Base-by-base conservation (phyloP, 257 asterid genomes). In the Fraxinus excelsior region DNA sequence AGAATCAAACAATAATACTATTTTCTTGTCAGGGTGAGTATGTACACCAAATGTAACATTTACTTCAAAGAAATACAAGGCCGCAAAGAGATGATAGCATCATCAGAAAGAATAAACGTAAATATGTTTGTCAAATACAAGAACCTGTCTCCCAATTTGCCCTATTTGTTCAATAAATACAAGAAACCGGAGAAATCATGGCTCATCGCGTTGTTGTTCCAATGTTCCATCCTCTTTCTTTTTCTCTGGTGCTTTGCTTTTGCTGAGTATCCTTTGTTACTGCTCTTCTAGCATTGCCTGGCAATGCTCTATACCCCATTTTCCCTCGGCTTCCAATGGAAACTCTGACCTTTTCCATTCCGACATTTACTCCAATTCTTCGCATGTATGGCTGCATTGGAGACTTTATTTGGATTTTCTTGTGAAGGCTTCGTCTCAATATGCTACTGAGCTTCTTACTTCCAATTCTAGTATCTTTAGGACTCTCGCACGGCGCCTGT, bases 211-310 rank as follows among this genome's bases (percentile, higher is more conserved):
- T 82, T n/a, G n/a, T n/a, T 19, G 93, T 82, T 80, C 97, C 97
- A 71, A 79, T 89, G 60, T 90, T 90, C 97, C 99, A 96, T 13
- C 99, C 96, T 83, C 94, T 87, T 77, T 92, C 97, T 81, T 94
- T 94, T 58, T 89, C 98, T 71, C 82, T 89, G 21, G 87, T 91
- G 80, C 78, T 91, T 76, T 81, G 90, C 80, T 90, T 88, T 82
- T 75, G 91, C 80, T 83, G 92, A 26, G 85, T 85, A 56, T 90
- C 94, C 83, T 78, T 90, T 10, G 87, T 67, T 5, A 81, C 85
- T 58, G 80, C 91, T 83, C 92, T 88, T 86, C 91, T 89, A 60
- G 94, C 92, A 84, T 72, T 87, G 19, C 92, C 85, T 5, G 89
- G 91, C 51, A 85, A 80, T 78, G 83, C 76, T 71, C 96, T 79